Percentiles rank a stretch among this genome's conserved stretches.
Evolutionary conservation across 495 filamentous ascomycete genomes (phyloP).

Genomic region (Trichoderma asperelloides): DNA sequence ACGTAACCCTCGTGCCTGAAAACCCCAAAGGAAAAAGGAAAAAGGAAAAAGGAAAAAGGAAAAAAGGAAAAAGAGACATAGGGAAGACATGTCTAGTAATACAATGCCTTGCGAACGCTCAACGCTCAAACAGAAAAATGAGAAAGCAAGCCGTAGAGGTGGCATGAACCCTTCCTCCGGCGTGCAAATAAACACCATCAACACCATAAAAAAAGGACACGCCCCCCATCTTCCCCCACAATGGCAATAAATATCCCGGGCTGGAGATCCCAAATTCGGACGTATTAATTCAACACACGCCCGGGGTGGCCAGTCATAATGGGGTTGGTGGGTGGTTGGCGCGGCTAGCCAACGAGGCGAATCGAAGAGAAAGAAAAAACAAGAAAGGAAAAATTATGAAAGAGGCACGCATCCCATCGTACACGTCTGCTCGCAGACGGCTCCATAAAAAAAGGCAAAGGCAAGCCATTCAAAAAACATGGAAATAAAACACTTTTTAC

Average conservation of each 20-base stretch:
- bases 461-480: neutral
- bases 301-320: neutral
- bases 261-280: neutral
- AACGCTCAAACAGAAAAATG: neutral
- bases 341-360: neutral
- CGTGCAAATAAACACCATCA: neutral
- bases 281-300: neutral
- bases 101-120: conserved; percentile 7
- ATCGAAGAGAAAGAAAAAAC: conserved; percentile 8
- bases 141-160: neutral
- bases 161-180: neutral
- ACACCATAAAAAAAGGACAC: neutral
- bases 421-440: conserved; percentile 7
- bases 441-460: neutral
- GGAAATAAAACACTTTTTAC: neutral
- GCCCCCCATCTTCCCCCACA: neutral
- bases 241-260: neutral
- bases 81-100: neutral
- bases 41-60: neutral
- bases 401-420: conserved; percentile 6
- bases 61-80: neutral
- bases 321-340: neutral
- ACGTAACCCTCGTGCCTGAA: neutral
- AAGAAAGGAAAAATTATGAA: conserved; percentile 7
- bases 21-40: neutral